Conservation (phyloP, 2,329 filamentous ascomycete species). For the Uncinocarpus reesii region DNA sequence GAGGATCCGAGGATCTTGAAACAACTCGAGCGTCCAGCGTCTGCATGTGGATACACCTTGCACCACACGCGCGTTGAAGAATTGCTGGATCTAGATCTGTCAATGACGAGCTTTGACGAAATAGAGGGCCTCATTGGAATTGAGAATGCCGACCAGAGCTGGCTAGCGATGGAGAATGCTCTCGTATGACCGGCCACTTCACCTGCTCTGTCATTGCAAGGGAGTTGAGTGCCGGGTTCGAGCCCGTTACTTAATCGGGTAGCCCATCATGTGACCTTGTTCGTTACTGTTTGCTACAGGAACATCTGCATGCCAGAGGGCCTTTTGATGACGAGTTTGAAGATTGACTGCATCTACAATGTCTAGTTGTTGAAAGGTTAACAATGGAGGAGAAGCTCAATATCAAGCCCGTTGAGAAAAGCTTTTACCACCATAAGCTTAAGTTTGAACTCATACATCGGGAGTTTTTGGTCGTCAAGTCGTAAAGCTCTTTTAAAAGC, state of each 20-base stretch:
- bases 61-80: constrained; percentile 14
- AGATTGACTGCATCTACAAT: background rate
- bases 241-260: background rate
- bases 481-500: background rate
- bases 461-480: no score
- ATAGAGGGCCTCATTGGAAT: background rate
- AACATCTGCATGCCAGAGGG: background rate
- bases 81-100: constrained; percentile 9
- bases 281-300: no score
- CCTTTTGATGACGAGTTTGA: background rate
- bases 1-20: constrained; percentile 23
- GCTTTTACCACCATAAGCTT: background rate
- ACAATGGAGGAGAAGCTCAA: background rate
- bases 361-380: background rate
- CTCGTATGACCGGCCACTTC: no score
- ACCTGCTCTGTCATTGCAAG: constrained; percentile 2
- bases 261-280: constrained; percentile 2
- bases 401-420: background rate
- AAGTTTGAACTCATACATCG: no score
- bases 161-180: no score
- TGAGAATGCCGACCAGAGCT: no score
- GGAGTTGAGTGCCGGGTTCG: background rate
- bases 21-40: constrained; percentile 28
- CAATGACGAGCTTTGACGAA: background rate
- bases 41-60: constrained; percentile 26